Percentiles rank a stretch among this genome's conserved stretches.
phyloP scores from a whole-genome alignment of 345 rosid species.

The Corchorus capsularis region DNA sequence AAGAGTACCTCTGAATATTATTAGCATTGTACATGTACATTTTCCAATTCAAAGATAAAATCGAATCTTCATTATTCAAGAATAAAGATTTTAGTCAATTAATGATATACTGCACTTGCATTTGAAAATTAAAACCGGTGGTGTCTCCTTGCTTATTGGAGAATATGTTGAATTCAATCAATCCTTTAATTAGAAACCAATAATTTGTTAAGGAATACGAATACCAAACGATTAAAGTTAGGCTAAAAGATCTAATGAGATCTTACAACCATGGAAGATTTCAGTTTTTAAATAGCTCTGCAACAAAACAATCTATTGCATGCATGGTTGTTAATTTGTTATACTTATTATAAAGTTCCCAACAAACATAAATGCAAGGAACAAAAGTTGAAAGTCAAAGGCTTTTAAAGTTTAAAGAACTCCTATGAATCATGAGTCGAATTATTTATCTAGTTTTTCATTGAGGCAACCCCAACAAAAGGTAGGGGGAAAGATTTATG shows the following conservation, averaged over 20 bases:
- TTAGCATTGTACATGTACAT: too few species aligned
- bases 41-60: too few species aligned
- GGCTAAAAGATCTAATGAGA: neutral
- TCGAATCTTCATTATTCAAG: too few species aligned
- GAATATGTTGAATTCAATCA: neutral
- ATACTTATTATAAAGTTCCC: neutral
- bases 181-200: neutral
- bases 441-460: neutral
- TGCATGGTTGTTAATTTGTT: neutral
- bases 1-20: too few species aligned
- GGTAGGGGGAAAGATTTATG: neutral
- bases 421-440: slow-evolving; percentile 14
- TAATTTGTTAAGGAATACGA: neutral
- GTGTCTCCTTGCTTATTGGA: neutral
- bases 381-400: neutral
- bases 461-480: neutral
- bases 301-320: neutral
- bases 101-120: slow-evolving; percentile 1
- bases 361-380: neutral
- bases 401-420: neutral
- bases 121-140: neutral
- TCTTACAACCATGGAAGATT: neutral
- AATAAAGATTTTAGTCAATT: too few species aligned
- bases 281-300: slow-evolving; percentile 6
- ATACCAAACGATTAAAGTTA: neutral